Conservation (phyloP, 2,329 filamentous ascomycete genomes). For the Cytospora chrysosperma region DNA sequence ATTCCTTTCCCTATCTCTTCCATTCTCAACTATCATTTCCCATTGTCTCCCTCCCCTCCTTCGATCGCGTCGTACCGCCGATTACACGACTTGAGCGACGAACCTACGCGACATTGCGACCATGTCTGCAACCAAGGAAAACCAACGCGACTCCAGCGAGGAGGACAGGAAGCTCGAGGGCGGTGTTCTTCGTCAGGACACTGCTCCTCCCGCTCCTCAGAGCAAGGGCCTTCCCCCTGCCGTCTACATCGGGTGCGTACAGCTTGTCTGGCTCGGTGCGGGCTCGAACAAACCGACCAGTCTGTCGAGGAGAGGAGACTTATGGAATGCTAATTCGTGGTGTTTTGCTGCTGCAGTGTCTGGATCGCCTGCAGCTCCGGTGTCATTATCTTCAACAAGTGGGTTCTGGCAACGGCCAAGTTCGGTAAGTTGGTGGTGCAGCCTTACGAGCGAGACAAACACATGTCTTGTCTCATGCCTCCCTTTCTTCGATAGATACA, state of each 20-base stretch:
- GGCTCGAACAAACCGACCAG: constrained; percentile 31
- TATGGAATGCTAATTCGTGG: constrained; percentile 2
- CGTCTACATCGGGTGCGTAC: constrained; percentile 66
- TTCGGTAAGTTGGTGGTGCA: constrained; percentile 48
- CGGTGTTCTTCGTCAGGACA: constrained; percentile 21
- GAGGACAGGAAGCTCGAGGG: constrained; percentile 26
- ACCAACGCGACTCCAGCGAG: constrained; percentile 25
- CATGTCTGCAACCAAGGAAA: constrained; percentile 25
- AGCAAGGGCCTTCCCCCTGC: constrained; percentile 60
- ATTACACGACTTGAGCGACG: not conserved
- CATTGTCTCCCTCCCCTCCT: not conserved
- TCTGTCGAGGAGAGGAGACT: not conserved
- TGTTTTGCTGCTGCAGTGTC: constrained; percentile 49
- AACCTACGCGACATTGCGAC: not conserved
- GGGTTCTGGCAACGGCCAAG: constrained; percentile 76
- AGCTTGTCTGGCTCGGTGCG: too few relatives aligned
- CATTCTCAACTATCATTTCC: not conserved
- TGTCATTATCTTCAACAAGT: constrained; percentile 97
- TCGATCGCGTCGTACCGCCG: not conserved
- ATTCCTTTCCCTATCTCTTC: not conserved
- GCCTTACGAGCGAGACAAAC: constrained; percentile 3
- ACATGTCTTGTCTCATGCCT: constrained; percentile 6
- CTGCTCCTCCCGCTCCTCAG: constrained; percentile 20
- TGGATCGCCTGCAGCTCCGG: constrained; percentile 88
- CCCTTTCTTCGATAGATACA: not conserved